Evolutionary conservation across 805 yeast genomes (phyloP), one percentile per base, ranked within the genome.

Genomic region (Sugiyamaella americana): DNA sequence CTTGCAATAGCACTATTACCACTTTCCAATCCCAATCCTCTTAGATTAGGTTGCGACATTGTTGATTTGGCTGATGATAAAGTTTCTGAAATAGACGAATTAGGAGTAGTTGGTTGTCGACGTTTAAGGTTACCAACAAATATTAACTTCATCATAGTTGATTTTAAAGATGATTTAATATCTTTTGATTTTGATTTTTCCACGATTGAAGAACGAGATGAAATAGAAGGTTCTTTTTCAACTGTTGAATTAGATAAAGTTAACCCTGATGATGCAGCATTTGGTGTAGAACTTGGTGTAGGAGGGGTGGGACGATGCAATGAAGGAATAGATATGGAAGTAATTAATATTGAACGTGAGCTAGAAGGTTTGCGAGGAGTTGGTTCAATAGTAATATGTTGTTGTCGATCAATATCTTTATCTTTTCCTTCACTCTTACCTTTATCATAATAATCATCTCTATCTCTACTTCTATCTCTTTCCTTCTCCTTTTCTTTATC

Each of bases 81-180:
- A 8, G 21, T 16, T 6, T 8, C 18, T 35, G 38, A 17, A 16
- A 21, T 13, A 17, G 38, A 17, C n/a, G 34, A 13, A 13, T 13
- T 29, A 17, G 13, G 11, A 17, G 21, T 35, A 17, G 21, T 8
- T 6, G 21, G 18, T 17, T 35, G 43, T 17, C 41, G 40, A 18
- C 37, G 37, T 22, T 19, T 43, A 2, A 32, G 20, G n/a, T 22
- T 23, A 5, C 48, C 44, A 32, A 45, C 21, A 40, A 38, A 37
- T 3, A 45, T 34, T 10, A 45, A 22, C n/a, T 40, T 39, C 39
- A 45, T 29, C 48, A 45, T 45, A 4, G 48, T 40, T 5, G 48
- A 16, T 26, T 45, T 45, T 20, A 45, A n/a, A 40, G 38, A 29
- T 13, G 22, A 6, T 23, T 19, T 39, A 13, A 45, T 40, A 17